Percentiles rank a stretch among this genome's conserved stretches.
These are phyloP conservation scores for Pterula multifida DNA, from an alignment of 1,284 basidiomycete genomes.

Conservation along the genomic window DNA sequence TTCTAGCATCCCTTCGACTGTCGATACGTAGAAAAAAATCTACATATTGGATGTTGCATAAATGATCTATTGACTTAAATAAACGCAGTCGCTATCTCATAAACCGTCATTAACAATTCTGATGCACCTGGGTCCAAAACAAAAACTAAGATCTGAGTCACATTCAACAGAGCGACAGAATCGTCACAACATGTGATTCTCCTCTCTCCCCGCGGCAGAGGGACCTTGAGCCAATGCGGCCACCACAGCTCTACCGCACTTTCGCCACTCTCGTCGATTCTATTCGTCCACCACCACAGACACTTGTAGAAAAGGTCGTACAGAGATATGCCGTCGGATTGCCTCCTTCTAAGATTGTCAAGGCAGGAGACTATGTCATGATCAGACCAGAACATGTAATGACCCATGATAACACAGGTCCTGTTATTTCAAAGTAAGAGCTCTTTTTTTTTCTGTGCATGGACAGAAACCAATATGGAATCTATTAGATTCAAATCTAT, in stretches of 20 bases:
- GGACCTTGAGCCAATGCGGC: conserved; percentile 6
- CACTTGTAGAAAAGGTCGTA: conserved; percentile 95
- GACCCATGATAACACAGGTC: conserved; percentile 97
- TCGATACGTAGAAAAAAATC: too few species aligned
- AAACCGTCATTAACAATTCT: too few species aligned
- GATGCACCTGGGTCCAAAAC: too few species aligned
- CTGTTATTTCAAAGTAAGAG: conserved; percentile 87
- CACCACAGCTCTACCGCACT: background rate
- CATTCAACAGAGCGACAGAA: too few species aligned
- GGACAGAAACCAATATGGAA: conserved; percentile 8
- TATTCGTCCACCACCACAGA: conserved; percentile 40
- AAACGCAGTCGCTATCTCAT: too few species aligned
- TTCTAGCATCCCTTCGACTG: too few species aligned
- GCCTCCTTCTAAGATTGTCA: conserved; percentile 64
- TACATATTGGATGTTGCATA: too few species aligned
- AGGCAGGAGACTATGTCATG: conserved; percentile 98
- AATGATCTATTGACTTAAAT: too few species aligned
- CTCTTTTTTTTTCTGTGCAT: conserved; percentile 3
- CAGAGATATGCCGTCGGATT: conserved; percentile 93
- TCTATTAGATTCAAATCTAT: conserved; percentile 81
- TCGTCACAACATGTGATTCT: conserved; percentile 15
- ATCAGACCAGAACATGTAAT: conserved; percentile 95
- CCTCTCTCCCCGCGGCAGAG: conserved; percentile 17
- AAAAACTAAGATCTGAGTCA: too few species aligned
- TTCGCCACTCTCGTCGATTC: conserved; percentile 1